Conservation (phyloP, 2,329 filamentous ascomycete species). For the Trichoderma afroharzianum region DNA sequence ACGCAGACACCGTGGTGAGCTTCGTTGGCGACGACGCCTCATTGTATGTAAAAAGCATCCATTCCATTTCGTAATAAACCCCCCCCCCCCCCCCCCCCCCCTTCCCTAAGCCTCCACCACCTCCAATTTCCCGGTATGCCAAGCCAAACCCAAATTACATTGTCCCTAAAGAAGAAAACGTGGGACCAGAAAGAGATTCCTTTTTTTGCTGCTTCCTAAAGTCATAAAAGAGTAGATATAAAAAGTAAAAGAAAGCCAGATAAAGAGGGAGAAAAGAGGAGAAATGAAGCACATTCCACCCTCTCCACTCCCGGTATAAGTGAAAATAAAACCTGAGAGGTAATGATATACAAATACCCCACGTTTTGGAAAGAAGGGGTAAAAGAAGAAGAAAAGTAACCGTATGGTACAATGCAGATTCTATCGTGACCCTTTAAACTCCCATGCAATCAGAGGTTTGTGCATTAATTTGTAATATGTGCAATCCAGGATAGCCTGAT, state of each 20-base stretch:
- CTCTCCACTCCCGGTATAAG: neutral
- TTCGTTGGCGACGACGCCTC: neutral
- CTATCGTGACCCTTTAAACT: constrained; percentile 11
- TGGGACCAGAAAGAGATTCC: neutral
- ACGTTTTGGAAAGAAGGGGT: constrained; percentile 9
- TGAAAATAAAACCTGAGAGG: neutral
- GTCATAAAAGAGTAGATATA: neutral
- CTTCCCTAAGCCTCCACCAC: neutral
- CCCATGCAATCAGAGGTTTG: constrained; percentile 4
- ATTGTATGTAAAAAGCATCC: neutral
- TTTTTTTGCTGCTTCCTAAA: neutral
- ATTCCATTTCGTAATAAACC: neutral
- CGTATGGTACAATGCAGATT: constrained; percentile 15
- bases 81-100: neutral
- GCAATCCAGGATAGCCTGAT: constrained; percentile 9
- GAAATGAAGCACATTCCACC: neutral
- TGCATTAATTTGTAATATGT: constrained; percentile 13
- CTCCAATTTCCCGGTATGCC: neutral
- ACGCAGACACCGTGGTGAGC: neutral
- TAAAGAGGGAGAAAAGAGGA: neutral
- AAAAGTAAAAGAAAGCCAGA: neutral
- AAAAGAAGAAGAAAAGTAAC: constrained; percentile 14
- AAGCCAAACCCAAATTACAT: neutral
- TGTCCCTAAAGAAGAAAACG: neutral
- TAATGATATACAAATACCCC: neutral